Base-by-base conservation (phyloP, 495 filamentous ascomycete species). In the Podospora conica region DNA sequence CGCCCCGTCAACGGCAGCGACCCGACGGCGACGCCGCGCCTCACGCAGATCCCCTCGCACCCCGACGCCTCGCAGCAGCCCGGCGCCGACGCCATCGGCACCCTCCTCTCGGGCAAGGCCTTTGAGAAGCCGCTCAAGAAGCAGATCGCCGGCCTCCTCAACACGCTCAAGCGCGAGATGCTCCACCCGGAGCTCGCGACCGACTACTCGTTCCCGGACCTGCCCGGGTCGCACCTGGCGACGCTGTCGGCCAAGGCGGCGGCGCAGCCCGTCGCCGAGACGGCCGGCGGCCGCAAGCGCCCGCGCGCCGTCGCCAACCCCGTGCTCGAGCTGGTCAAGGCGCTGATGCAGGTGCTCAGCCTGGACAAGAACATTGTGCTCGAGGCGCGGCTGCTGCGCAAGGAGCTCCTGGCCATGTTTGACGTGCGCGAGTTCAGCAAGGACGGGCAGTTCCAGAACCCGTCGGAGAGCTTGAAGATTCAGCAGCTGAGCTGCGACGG, bases 381-480 rank as follows among this genome's bases (percentile, higher is more conserved):
- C 63, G 94, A 97, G 74, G 90, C 89, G 3, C 88, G 96, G 28
- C 77, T 96, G 23, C 81, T 98, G 3, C 87, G 95, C 24, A 94
- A 94, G 70, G 93, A 97, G 55, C 81, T 98, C 3, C 89, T 98
- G 10, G 83, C 87, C 3, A 81, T 97, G 58, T 96, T 97, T 74
- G 94, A 98, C 55, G 85, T 98, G 64, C 90, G 92, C 67, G 95
- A 98, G 76, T 98, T 98, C 78, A 90, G 87, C 80, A 85, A 87
- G 68, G 91, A 95, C 59, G 95, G 89, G 53, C 83, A 85, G 9
- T 98, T 97, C 78, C 83, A 85, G 65, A 98, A 98, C 73, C 95
- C 95, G 0, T 91, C 88, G 66, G 86, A 87, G 58, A 88, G 82
- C 48, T 80, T 97, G 15, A 87, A 84, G 64, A 78, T 98, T 12